A percentile compares a stretch with the other conserved stretches of the same genome.
phyloP scores from a whole-genome alignment of 345 rosid genomes.

The Acer saccharum region DNA sequence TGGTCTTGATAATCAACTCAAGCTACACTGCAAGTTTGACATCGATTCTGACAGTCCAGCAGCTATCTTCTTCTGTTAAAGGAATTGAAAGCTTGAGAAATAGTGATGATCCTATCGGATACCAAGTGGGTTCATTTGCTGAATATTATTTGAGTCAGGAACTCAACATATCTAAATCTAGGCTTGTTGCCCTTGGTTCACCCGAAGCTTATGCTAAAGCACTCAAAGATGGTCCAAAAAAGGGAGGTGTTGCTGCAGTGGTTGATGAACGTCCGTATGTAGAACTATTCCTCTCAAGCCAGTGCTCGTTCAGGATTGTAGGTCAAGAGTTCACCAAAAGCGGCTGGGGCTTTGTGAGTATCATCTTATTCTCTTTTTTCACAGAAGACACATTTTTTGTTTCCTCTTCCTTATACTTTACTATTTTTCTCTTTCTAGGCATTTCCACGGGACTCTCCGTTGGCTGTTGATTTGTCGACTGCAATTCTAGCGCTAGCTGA shows the following conservation, averaged over 20 bases:
- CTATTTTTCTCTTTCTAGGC: conserved; percentile 44
- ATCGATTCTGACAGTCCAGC: conserved; percentile 91
- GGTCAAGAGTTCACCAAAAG: conserved; percentile 92
- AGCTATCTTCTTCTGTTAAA: conserved; percentile 73
- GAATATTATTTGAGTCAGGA: conserved; percentile 74
- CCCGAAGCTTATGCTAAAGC: conserved; percentile 83
- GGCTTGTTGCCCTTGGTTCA: conserved; percentile 76
- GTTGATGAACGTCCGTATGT: conserved; percentile 86
- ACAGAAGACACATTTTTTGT: background rate
- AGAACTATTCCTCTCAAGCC: conserved; percentile 74
- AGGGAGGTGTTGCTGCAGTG: conserved; percentile 90
- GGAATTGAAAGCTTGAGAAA: conserved; percentile 75
- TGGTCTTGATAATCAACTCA: conserved; percentile 87
- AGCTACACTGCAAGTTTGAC: conserved; percentile 98
- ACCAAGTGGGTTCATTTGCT: conserved; percentile 87
- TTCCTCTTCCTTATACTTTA: background rate
- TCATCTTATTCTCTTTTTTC: background rate
- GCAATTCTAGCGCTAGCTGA: conserved; percentile 83
- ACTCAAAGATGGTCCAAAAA: conserved; percentile 62
- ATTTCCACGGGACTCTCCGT: conserved; percentile 89
- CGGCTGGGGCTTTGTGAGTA: conserved; percentile 84
- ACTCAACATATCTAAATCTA: conserved; percentile 65
- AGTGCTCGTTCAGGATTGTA: conserved; percentile 70
- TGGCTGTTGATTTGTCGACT: conserved; percentile 81
- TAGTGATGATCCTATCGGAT: conserved; percentile 71